Conservation (phyloP, 2,329 filamentous ascomycete genomes). For the Fusarium sp. region DNA sequence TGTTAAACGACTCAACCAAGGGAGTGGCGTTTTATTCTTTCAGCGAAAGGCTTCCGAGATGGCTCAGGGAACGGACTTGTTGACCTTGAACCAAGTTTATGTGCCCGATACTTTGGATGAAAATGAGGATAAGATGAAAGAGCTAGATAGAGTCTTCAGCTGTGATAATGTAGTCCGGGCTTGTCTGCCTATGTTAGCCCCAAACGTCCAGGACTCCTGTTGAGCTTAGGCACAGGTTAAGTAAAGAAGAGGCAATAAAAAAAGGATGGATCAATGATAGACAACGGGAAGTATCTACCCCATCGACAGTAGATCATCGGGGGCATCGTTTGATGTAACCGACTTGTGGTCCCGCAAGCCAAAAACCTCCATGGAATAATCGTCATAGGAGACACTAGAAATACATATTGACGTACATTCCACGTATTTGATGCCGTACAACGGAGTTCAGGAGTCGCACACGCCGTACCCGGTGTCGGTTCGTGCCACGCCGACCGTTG, state of each 20-base stretch:
- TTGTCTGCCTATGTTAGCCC: not conserved
- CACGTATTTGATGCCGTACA: constrained; percentile 15
- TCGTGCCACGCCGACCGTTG: not conserved
- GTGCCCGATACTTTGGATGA: not conserved
- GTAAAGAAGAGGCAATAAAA: not conserved
- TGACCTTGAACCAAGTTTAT: not conserved
- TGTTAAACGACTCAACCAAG: not conserved
- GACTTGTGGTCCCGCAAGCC: not conserved
- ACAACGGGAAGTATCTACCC: not conserved
- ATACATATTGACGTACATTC: constrained; percentile 2
- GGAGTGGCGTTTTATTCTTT: not conserved
- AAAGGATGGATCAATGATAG: not conserved
- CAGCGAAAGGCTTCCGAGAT: not conserved
- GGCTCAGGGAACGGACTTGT: not conserved
- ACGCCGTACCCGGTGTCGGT: constrained; percentile 18
- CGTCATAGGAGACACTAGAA: not conserved
- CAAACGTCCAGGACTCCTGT: too few species aligned
- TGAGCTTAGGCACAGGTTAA: not conserved
- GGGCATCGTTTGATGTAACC: not conserved
- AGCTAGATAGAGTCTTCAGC: not conserved
- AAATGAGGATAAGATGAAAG: not conserved
- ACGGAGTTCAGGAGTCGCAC: constrained; percentile 10
- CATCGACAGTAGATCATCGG: not conserved
- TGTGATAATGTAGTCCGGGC: not conserved
- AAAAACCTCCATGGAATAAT: not conserved